Evolutionary conservation across 2,329 filamentous ascomycete genomes (phyloP).

Genomic region (Monosporascus ibericus): DNA sequence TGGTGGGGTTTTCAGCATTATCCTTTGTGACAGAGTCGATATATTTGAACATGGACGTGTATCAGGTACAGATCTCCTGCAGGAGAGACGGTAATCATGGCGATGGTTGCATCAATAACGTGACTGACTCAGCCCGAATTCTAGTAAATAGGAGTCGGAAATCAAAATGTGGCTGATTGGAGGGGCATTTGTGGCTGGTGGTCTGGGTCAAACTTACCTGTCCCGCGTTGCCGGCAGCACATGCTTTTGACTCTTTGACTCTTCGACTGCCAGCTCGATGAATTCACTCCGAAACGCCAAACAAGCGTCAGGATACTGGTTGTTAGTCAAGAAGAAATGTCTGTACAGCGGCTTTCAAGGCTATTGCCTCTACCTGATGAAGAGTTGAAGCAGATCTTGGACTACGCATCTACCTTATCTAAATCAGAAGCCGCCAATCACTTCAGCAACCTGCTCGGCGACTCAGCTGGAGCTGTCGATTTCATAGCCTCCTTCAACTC

Average conservation of each 20-base stretch:
- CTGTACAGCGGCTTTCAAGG: constrained; percentile 59
- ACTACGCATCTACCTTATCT: constrained; percentile 72
- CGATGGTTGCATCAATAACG: too few relatives aligned
- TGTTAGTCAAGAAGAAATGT: constrained; percentile 34
- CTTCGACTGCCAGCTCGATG: neutral
- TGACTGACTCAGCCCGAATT: too few relatives aligned
- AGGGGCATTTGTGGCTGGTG: too few relatives aligned
- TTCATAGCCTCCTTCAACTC: constrained; percentile 81
- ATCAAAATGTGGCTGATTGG: too few relatives aligned
- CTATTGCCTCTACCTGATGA: constrained; percentile 81
- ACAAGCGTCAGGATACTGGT: neutral
- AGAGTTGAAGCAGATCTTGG: constrained; percentile 76
- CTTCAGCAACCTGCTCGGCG: constrained; percentile 81
- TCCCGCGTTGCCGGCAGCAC: neutral
- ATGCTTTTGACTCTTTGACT: neutral
- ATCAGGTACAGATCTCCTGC: too few relatives aligned
- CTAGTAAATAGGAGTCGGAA: too few relatives aligned
- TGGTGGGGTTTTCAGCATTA: too few relatives aligned
- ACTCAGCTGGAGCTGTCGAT: constrained; percentile 69
- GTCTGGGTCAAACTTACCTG: too few relatives aligned
- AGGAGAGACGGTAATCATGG: too few relatives aligned
- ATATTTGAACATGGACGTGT: too few relatives aligned
- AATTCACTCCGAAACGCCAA: neutral
- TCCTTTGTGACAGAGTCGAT: too few relatives aligned
- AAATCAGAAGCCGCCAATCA: constrained; percentile 75